Base-by-base conservation (phyloP, 139 green algal genomes). In the Chloropicon primus region DNA sequence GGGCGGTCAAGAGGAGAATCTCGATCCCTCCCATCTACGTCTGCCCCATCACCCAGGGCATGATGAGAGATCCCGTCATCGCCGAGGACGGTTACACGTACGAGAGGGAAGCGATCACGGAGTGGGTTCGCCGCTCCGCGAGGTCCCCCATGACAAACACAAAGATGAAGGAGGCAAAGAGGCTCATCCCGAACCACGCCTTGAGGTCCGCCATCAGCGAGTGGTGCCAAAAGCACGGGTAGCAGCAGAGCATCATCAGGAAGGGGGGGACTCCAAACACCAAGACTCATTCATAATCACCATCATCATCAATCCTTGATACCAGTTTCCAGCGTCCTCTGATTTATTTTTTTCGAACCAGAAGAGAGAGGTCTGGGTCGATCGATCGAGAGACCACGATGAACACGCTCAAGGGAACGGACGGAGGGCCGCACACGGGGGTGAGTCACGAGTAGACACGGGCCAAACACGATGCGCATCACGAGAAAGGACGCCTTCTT, bases 31-130 rank as follows among this genome's bases (percentile, higher is more conserved):
- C 41, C 5, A 62, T 54, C 27, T 87, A 85, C 78, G 28, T 85
- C 22, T 88, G 84, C 79, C 83, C 84, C 2, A 81, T 88, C 26
- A 87, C 27, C 3, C 41, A 27, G 71, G 82, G 83, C 10, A 24
- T 92, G 0, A 94, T 96, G 87, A 10, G 80, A 1, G 82, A 94
- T 24, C 91, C 91, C 1, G 86, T 94, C 22, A 74, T 93, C 0
- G 86, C 88, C 2, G 84, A 85, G 2, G 87, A 93, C 29, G 89
- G 91, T 2, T 82, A 88, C 73, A 92, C 88, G 5, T 94, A 95
- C 80, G 91, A 96, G 77, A 81, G 88, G 0, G 26, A 27, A 0
- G 83, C 86, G 1, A 93, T 94, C 26, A 54, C 82, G 76, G n/a
- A 78, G 2, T 95, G 91, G 91, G 73, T 95, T 25, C 5, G 26